Conservation (phyloP, 2,329 filamentous ascomycete species). For the Verticillium klebahnii region DNA sequence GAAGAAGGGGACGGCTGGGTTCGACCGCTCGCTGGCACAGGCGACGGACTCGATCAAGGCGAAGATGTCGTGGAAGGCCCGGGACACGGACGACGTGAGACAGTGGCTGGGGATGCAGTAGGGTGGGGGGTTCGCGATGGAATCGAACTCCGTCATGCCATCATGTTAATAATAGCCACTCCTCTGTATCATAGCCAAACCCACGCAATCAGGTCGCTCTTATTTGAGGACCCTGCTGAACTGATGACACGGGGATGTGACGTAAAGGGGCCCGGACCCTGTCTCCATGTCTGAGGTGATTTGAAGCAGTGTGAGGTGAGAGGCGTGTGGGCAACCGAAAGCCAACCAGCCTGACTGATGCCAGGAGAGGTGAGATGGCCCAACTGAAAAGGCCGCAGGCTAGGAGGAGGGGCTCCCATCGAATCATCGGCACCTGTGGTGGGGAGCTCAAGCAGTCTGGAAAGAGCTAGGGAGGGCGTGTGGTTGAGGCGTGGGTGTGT, state of each 20-base stretch:
- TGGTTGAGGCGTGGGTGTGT: background rate
- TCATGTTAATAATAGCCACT: background rate
- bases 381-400: background rate
- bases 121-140: background rate
- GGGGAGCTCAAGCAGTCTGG: background rate
- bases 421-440: background rate
- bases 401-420: background rate
- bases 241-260: background rate
- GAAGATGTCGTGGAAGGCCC: constrained; percentile 75
- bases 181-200: background rate
- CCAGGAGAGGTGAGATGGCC: background rate
- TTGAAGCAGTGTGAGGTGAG: background rate
- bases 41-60: constrained; percentile 79
- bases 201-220: background rate
- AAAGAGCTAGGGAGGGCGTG: background rate
- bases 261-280: background rate
- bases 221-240: background rate
- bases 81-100: constrained; percentile 69
- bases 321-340: background rate
- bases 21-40: constrained; percentile 85
- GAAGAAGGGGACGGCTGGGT: constrained; percentile 76
- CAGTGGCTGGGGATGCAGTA: constrained; percentile 38
- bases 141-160: background rate
- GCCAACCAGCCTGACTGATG: too few species aligned
- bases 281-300: background rate